Base-by-base conservation (phyloP, 495 filamentous ascomycete genomes). In the Parachaetomium inaequale region DNA sequence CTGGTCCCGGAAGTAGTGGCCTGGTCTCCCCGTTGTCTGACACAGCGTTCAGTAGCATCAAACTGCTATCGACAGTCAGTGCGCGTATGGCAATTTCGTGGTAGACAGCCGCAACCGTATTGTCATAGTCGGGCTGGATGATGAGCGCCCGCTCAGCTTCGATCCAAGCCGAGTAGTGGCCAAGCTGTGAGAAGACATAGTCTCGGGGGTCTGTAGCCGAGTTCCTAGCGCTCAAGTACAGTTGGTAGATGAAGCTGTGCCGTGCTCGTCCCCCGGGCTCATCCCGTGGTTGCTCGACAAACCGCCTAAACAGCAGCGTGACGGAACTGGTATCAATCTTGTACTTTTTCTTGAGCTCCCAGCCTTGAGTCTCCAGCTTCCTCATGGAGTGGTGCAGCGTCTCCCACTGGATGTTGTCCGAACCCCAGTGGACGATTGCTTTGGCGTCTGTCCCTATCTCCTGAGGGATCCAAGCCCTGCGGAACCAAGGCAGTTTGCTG, bases 51-150 rank as follows among this genome's bases (percentile, higher is more conserved):
- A 62, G 53, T 8, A 62, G 11, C 60, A 62, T 62, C 38, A 62
- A 45, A 29, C 29, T 62, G 29, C n/a, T 50, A 45, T 56, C 51
- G 21, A 46, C 47, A 7, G 40, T 56, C 31, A 62, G 42, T 25
- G 60, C 60, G 29, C 60, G 60, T 42, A 62, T 62, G 53, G 60
- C 60, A 40, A 62, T 62, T 31, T 62, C 60, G 38, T 61, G 59
- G 38, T 61, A 61, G 51, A 61, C 51, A 34, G 50, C 49, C n/a
- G 49, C 59, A 23, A 61, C 28, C 1, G 36, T 61, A 26, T 61
- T 61, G 38, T 61, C 59, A 32, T 61, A 61, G 42, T 61, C 59
- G n/a, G 59, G 59, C 51, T 61, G 59, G 40, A 61, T 61, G 25
- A 61, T 55, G 34, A 61, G 23, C n/a, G 59, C 51, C 36, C 55